phyloP scores from a whole-genome alignment of 2,329 filamentous ascomycete genomes.

The Colletotrichum zoysiae region DNA sequence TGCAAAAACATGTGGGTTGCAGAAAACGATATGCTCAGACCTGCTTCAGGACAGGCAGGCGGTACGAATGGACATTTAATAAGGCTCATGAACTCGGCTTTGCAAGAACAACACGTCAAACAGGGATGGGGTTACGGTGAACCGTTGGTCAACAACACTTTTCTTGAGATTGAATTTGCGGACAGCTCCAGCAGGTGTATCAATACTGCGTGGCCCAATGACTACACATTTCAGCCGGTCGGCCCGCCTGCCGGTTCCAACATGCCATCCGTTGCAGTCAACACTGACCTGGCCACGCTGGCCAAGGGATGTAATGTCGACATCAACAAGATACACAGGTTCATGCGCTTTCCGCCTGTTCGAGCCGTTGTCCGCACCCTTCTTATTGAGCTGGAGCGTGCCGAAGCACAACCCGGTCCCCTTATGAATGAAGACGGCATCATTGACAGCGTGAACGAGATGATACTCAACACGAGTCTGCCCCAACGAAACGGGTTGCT shows the following conservation, averaged over 20 bases:
- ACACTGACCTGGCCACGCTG: conserved; percentile 27
- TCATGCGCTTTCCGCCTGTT: conserved; percentile 33
- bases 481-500: conserved; percentile 12
- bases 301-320: conserved; percentile 4
- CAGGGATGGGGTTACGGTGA: conserved; percentile 24
- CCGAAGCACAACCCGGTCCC: conserved; percentile 20
- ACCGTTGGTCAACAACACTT: background rate
- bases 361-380: conserved; percentile 27
- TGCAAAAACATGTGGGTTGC: background rate
- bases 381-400: conserved; percentile 37
- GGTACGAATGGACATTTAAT: conserved; percentile 4
- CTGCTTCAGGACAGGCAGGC: background rate
- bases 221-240: conserved; percentile 18
- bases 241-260: background rate
- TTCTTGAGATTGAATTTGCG: conserved; percentile 27
- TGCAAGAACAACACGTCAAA: conserved; percentile 24
- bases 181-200: background rate
- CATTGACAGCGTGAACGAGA: conserved; percentile 3
- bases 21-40: background rate
- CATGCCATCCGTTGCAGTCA: background rate
- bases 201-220: conserved; percentile 20
- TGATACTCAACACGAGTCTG: background rate
- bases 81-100: conserved; percentile 33
- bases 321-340: conserved; percentile 32
- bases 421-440: conserved; percentile 13